Evolutionary conservation across 2,329 filamentous ascomycete genomes (phyloP).

Genomic region (Colletotrichum caudatum): DNA sequence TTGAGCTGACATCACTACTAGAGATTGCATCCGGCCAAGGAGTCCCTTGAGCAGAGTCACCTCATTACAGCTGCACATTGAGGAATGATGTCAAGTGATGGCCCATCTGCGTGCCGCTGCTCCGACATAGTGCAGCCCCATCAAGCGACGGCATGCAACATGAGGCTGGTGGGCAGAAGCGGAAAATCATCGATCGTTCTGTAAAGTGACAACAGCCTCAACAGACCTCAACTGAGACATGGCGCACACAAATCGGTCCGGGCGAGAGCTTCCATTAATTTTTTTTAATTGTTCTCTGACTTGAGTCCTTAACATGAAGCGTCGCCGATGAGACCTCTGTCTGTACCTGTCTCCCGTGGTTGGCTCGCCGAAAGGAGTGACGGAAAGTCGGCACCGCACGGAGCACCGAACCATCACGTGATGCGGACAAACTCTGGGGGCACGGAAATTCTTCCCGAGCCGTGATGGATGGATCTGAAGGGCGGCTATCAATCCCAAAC

Average conservation of each 20-base stretch:
- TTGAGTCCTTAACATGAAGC: background rate
- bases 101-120: background rate
- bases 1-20: background rate
- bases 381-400: conserved; percentile 6
- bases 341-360: background rate
- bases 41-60: conserved; percentile 3
- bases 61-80: conserved; percentile 1
- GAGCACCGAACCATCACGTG: conserved; percentile 27
- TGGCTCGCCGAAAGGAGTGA: background rate
- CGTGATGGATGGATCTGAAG: conserved; percentile 9
- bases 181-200: too few species aligned
- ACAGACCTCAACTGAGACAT: background rate
- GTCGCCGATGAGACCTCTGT: background rate
- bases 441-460: conserved; percentile 39
- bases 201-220: too few species aligned
- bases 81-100: conserved; percentile 6
- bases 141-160: background rate
- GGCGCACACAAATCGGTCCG: background rate
- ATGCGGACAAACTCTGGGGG: conserved; percentile 30
- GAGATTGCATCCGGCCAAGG: background rate
- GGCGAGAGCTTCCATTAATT: too few species aligned
- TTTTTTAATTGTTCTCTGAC: background rate
- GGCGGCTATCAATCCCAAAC: conserved; percentile 14
- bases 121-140: conserved; percentile 8
- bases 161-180: background rate